Base-by-base conservation (phyloP, 306 rosid species). In the Trifolium subterraneum region DNA sequence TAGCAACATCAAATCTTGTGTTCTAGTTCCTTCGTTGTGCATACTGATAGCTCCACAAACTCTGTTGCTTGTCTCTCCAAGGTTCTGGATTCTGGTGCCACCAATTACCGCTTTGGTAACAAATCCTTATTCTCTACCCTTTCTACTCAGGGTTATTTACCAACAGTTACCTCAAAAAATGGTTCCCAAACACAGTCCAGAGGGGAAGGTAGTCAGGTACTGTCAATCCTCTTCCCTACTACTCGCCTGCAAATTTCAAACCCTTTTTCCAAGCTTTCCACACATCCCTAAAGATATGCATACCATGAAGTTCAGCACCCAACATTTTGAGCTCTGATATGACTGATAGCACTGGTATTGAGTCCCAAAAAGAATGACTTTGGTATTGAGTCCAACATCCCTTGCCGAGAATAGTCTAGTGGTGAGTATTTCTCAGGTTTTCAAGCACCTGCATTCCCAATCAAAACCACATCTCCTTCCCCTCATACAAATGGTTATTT, bases 251-350 rank as follows among this genome's bases (percentile, higher is more conserved):
- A 44, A 44, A 6, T 16, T 4, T 12, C n/a, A 12, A 44, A 12
- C 50, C 50, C 15, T 44, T 44, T 44, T 44, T 44, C 51, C n/a
- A 44, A 44, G 16, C 51, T 44, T 44, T 44, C 51, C 51, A 44
- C 13, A 44, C 16, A 44, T 44, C 51, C 7, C 51, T 44, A 3
- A 4, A 44, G 4, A 15, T 44, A 44, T 1, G 51, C 51, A 44
- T 15, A 3, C 6, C n/a, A 44, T 13, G 18, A 44, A 44, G 48
- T 42, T 42, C 48, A 42, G 5, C 5, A 4, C n/a, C 4, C 47
- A 42, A 94, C 25, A 29, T 4, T 29, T 29, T 29, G 33, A 29
- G 33, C 33, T 29, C 16, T 44, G 16, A 44, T 44, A 10, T 10
- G 12, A 39, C 12, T 39, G 44, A 9, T 9, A 39, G 44, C 44